phyloP scores from a whole-genome alignment of 2,329 filamentous ascomycete genomes.

The Sporothrix globosa region DNA sequence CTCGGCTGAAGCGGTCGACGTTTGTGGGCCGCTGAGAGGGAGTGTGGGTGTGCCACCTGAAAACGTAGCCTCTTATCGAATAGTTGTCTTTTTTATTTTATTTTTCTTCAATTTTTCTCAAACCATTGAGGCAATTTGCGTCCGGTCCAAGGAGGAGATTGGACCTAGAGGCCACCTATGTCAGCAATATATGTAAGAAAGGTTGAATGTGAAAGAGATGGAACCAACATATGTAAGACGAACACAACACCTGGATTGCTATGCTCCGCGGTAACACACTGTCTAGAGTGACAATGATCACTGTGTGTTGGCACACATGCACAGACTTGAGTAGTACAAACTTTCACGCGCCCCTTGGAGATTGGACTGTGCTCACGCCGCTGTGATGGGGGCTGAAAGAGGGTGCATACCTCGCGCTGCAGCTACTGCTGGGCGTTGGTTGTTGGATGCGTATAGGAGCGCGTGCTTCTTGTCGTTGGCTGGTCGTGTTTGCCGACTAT shows the following conservation, averaged over 20 bases:
- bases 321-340: neutral
- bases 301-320: neutral
- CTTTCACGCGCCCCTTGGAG: neutral
- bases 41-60: constrained; percentile 1
- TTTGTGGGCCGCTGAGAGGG: neutral
- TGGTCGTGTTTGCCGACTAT: neutral
- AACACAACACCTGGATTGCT: neutral
- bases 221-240: neutral
- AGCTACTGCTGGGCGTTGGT: neutral
- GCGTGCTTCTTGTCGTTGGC: neutral
- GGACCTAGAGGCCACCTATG: too few species aligned
- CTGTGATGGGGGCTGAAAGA: constrained; percentile 3
- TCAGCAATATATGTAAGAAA: neutral
- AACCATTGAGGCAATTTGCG: neutral
- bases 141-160: neutral
- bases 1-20: constrained; percentile 18
- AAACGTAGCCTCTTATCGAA: constrained; percentile 2
- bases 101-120: neutral
- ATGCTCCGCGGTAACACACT: neutral
- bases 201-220: neutral
- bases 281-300: neutral
- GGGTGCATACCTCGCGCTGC: neutral
- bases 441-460: neutral
- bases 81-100: neutral
- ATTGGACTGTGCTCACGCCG: neutral